Base-by-base conservation (phyloP, 1,139 yeast genomes). In the Tardiomyces blankii region DNA sequence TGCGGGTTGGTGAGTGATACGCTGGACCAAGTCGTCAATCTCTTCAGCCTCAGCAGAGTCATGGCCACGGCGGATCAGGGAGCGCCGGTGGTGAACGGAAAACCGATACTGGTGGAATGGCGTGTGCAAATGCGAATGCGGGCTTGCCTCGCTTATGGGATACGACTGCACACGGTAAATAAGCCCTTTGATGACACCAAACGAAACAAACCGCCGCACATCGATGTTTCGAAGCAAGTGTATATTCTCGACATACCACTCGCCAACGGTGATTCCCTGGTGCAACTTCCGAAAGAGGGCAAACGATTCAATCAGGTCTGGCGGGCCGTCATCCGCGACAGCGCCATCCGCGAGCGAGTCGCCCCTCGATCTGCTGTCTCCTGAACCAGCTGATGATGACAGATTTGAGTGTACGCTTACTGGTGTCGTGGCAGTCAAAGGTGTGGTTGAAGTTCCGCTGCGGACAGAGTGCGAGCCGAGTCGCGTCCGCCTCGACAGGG, bases 111-210 rank as follows among this genome's bases (percentile, higher is more conserved):
- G 13, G 14, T 28, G n/a, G 32, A 28, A 11, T 4, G 32, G n/a
- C 14, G 13, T 28, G n/a, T 28, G 32, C 32, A 28, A 11, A 4
- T 28, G 32, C n/a, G 32, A 13, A 13, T 28, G 4, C n/a, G 14
- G 32, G 32, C 14, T 11, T 11, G 4, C 13, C 25, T 21, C 44
- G 23, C 30, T 49, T 2, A 87, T 67, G 0, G 97, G 96, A 58
- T 78, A 86, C 12, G 87, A 70, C 49, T 84, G 75, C 1, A 88
- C 85, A 44, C 97, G 67, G 61, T 88, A 88, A 16, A 93, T 81
- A 7, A 93, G 62, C 1, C 94, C 88, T 51, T 87, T 75, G 38
- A 87, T 69, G 2, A 87, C 74, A 0, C 98, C 99, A 69, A 89
- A 93, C 27, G 88, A 80, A 14, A 91, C 70, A 57, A 93, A 86